Evolutionary conservation across 2,329 filamentous ascomycete genomes (phyloP).

Genomic region (Calonectria pauciramosa): DNA sequence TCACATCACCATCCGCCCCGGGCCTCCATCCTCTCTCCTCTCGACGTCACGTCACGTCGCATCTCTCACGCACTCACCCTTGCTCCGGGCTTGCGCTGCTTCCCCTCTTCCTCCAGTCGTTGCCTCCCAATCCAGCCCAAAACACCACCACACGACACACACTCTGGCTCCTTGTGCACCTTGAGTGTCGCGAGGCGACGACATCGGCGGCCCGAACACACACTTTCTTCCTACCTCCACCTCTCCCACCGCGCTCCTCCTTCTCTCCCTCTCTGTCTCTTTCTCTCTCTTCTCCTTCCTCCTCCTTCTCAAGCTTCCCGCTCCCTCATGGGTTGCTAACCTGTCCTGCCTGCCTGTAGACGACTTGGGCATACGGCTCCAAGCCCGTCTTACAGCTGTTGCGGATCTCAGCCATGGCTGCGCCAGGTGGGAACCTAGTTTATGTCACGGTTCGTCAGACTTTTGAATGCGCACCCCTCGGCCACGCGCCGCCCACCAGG

Average conservation of each 20-base stretch:
- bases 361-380: conserved; percentile 38
- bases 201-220: conserved; percentile 27
- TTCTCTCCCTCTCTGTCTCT: background rate
- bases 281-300: conserved; percentile 7
- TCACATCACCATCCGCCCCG: conserved; percentile 34
- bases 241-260: background rate
- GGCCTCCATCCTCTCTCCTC: conserved; percentile 15
- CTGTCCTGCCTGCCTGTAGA: conserved; percentile 34
- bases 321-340: conserved; percentile 44
- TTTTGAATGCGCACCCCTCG: conserved; percentile 18
- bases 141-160: conserved; percentile 14
- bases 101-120: conserved; percentile 26
- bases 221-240: conserved; percentile 5
- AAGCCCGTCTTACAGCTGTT: conserved; percentile 38
- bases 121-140: conserved; percentile 14
- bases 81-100: conserved; percentile 22
- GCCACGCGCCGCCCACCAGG: background rate
- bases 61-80: conserved; percentile 17
- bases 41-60: conserved; percentile 22
- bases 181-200: conserved; percentile 30
- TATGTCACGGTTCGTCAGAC: conserved; percentile 68
- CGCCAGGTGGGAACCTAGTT: conserved; percentile 59
- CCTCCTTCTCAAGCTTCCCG: conserved; percentile 11
- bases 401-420: conserved; percentile 52
- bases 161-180: background rate